Evolutionary conservation across 306 rosid species (phyloP).

Genomic region (apple (Malus domestica)): ASM211411v1 NC_041796.1:14943501-14944000

Average conservation of each 20-base stretch:
- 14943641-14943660: not conserved
- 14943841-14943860: slow-evolving; percentile 51
- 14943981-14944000: slow-evolving; percentile 64
- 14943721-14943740: slow-evolving; percentile 33
- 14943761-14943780: slow-evolving; percentile 60
- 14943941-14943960: slow-evolving; percentile 31
- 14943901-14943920: slow-evolving; percentile 68
- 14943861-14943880: slow-evolving; percentile 40
- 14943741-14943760: slow-evolving; percentile 56
- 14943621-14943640: not conserved
- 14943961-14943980: slow-evolving; percentile 40
- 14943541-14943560: slow-evolving; percentile 6
- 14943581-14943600: not conserved
- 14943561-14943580: not conserved
- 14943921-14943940: slow-evolving; percentile 49
- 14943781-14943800: slow-evolving; percentile 64
- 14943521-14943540: slow-evolving; percentile 17
- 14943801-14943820: slow-evolving; percentile 75
- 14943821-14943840: slow-evolving; percentile 39
- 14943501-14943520: slow-evolving; percentile 34
- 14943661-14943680: slow-evolving; percentile 7
- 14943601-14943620: not conserved
- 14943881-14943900: slow-evolving; percentile 59
- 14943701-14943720: slow-evolving; percentile 47
- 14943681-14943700: slow-evolving; percentile 60